Evolutionary conservation across 306 rosid genomes (phyloP).

Genomic region (Sophora flavescens): DNA sequence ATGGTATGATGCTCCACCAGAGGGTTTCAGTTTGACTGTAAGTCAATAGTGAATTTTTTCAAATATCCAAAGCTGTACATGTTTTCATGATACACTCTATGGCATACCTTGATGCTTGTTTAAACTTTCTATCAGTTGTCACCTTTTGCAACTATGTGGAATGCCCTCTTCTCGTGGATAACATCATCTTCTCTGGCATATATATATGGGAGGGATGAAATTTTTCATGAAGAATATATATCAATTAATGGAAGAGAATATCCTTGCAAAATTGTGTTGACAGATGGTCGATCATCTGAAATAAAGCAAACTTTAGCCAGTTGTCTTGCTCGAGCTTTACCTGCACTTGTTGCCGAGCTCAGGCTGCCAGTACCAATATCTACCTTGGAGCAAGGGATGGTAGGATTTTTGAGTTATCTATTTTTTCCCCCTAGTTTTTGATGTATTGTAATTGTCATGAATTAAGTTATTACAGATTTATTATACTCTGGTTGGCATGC

Average conservation of each 20-base stretch:
- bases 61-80: slow-evolving; percentile 20
- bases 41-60: slow-evolving; percentile 37
- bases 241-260: slow-evolving; percentile 75
- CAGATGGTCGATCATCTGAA: slow-evolving; percentile 90
- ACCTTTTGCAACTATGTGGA: slow-evolving; percentile 90
- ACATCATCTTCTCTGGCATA: slow-evolving; percentile 84
- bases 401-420: slow-evolving; percentile 49
- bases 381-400: slow-evolving; percentile 90
- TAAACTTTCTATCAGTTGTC: slow-evolving; percentile 66
- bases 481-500: slow-evolving; percentile 13
- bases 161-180: slow-evolving; percentile 82
- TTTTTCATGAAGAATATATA: slow-evolving; percentile 75
- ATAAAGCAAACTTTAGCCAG: slow-evolving; percentile 85
- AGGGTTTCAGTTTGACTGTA: slow-evolving; percentile 81
- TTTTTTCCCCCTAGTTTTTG: slow-evolving; percentile 26
- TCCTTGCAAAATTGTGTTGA: slow-evolving; percentile 68
- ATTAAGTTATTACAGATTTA: slow-evolving; percentile 29
- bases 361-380: slow-evolving; percentile 78
- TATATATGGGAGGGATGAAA: slow-evolving; percentile 89
- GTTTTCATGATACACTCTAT: slow-evolving; percentile 26
- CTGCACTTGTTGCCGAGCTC: slow-evolving; percentile 76
- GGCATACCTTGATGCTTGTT: slow-evolving; percentile 25
- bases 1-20: slow-evolving; percentile 89
- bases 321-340: slow-evolving; percentile 88
- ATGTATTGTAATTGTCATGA: slow-evolving; percentile 21